These are phyloP conservation scores for Colletotrichum nymphaeae DNA, from an alignment of 2,329 filamentous ascomycete species.

Conservation along the genomic window DNA sequence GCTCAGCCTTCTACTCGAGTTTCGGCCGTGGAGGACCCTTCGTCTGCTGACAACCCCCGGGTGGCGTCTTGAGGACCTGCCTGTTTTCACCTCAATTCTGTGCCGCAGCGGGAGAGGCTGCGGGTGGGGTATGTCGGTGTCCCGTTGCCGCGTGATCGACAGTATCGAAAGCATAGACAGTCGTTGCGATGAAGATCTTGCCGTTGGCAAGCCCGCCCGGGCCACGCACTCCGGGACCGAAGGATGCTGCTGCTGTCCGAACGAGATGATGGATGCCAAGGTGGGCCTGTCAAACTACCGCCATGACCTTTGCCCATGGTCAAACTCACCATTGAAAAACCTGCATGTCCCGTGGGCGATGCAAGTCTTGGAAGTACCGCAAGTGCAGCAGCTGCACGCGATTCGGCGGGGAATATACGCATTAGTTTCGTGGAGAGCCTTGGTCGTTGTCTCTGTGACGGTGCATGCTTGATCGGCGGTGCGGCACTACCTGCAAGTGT, in stretches of 20 bases:
- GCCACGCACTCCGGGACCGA: conserved; percentile 14
- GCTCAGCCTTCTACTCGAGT: neutral
- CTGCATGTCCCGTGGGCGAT: neutral
- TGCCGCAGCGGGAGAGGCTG: conserved; percentile 2
- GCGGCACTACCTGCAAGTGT: conserved; percentile 9
- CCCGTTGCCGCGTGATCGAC: conserved; percentile 6
- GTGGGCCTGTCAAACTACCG: conserved; percentile 23
- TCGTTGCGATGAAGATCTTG: neutral
- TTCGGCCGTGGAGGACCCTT: neutral
- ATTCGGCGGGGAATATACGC: neutral
- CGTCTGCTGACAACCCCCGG: neutral
- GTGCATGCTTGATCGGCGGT: neutral
- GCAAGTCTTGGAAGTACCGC: neutral
- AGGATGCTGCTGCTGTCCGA: conserved; percentile 2
- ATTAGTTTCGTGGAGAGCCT: neutral
- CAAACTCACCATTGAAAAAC: conserved; percentile 11
- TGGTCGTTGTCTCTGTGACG: neutral
- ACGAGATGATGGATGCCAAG: conserved; percentile 7
- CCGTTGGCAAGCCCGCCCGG: neutral
- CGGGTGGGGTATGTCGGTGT: conserved; percentile 4
- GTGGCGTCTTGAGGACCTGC: neutral
- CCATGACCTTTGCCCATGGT: conserved; percentile 16
- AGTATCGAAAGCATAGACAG: neutral
- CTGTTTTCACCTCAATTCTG: neutral
- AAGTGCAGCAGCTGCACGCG: neutral